Percentiles rank a stretch among this genome's conserved stretches.
These are phyloP conservation scores for Hapsidospora chrysogenum DNA, from an alignment of 495 filamentous ascomycete species.

Conservation along the genomic window DNA sequence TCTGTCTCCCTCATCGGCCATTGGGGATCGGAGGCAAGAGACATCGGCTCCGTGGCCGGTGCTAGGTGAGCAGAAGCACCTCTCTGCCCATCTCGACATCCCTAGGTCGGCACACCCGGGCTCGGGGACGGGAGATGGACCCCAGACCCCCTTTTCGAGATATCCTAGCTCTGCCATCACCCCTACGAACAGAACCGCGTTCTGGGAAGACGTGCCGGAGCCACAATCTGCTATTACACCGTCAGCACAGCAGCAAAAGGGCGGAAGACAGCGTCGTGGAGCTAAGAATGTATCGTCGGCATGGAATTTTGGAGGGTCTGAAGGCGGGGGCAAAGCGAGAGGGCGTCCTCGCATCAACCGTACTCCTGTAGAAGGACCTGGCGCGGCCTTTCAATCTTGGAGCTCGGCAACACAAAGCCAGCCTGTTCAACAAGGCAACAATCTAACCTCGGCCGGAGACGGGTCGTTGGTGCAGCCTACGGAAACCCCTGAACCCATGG, in stretches of 20 bases:
- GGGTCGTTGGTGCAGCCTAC: no score
- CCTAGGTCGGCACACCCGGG: no score
- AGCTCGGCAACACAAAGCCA: no score
- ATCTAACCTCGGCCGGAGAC: no score
- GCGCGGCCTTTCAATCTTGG: no score
- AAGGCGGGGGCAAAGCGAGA: conserved; percentile 55
- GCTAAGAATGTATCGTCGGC: conserved; percentile 85
- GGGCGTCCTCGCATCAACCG: conserved; percentile 77
- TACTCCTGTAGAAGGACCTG: background rate
- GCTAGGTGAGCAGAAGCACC: no score
- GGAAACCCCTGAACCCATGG: no score
- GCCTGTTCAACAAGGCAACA: no score
- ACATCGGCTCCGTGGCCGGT: conserved; percentile 16
- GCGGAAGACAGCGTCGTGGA: conserved; percentile 57
- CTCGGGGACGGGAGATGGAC: no score
- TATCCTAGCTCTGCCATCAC: conserved; percentile 76
- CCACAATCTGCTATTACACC: conserved; percentile 57
- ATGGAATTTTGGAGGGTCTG: conserved; percentile 58
- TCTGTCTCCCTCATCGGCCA: conserved; percentile 31
- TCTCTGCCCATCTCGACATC: no score
- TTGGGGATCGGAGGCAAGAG: no score
- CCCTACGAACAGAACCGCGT: conserved; percentile 31
- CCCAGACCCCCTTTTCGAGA: conserved; percentile 43
- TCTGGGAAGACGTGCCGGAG: conserved; percentile 34
- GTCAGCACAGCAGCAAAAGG: conserved; percentile 37